Base-by-base conservation (phyloP, 345 rosid genomes). In the Linum trigynum region DNA sequence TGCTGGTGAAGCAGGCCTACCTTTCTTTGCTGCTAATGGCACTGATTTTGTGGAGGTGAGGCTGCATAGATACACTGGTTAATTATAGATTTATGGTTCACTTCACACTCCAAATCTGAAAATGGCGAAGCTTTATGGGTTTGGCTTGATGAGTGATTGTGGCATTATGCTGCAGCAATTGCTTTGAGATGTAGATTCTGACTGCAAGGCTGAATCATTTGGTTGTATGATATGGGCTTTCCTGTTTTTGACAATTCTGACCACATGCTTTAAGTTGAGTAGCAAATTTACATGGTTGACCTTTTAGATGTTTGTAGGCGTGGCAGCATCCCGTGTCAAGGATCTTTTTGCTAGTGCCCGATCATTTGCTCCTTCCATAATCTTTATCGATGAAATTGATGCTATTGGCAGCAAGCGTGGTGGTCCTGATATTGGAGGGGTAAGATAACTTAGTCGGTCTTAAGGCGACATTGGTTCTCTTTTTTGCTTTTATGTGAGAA, bases 391-490 rank as follows among this genome's bases (percentile, higher is more conserved):
- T 77, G 98, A 92, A 81, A 92, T 92, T 66, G 97, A 92, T 80
- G 98, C 98, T 66, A 92, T 92, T 68, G 98, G 97, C 43, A 83
- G 98, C 83, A 92, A 90, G 78, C 89, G 97, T 70, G 98, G 97
- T 17, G 98, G 97, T 45, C 98, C 98, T 32, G 97, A 92, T 80
- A 85, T 92, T 67, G 97, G 97, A 10, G 97, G 98, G 85, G 98
- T 92, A 81, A 85, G 90, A 61, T 64, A 39, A 56, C 10, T 53
- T 16, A 57, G 32, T 57, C 9, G 59, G 38, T 16, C 32, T 57
- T 16, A 35, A 16, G 14, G 59, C 59, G 16, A 57, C 32, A 35
- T 16, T 16, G 38, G 59, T 9, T 57, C 6, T 16, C 38, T 6
- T 57, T 57, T 57, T 16, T 35, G 16, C 36, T 16, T 16, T 5